These are phyloP conservation scores for Cyberlindnera euphorbiiphila DNA, from an alignment of 805 yeast species.

Conservation along the genomic window DNA sequence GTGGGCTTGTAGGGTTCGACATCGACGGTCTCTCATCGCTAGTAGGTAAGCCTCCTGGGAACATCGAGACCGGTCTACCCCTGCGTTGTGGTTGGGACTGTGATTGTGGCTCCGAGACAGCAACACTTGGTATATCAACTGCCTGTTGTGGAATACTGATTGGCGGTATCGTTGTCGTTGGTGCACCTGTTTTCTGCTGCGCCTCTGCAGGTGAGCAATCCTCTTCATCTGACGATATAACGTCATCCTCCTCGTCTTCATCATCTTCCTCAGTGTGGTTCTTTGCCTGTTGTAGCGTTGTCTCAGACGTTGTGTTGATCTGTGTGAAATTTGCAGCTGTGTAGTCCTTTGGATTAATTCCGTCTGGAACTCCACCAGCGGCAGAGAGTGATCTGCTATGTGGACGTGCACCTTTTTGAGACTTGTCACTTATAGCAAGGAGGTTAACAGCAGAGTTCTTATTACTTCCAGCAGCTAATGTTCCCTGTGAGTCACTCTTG, in stretches of 20 bases:
- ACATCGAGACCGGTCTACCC: constrained; percentile 22
- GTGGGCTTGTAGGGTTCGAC: constrained; percentile 20
- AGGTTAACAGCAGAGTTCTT: constrained; percentile 20
- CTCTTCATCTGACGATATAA: constrained; percentile 9
- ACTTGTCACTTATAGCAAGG: constrained; percentile 16
- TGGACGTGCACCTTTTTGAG: constrained; percentile 23
- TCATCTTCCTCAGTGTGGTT: constrained; percentile 13
- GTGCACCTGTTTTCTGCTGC: neutral
- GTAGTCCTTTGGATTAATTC: constrained; percentile 23
- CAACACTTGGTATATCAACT: constrained; percentile 1
- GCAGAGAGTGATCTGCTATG: constrained; percentile 44
- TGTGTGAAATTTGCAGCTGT: constrained; percentile 2
- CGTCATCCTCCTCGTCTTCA: constrained; percentile 13
- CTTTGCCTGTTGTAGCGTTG: constrained; percentile 10
- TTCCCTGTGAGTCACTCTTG: constrained; percentile 12
- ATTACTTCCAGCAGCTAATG: constrained; percentile 6
- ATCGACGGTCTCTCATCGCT: constrained; percentile 31
- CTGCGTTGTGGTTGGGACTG: neutral
- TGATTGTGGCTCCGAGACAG: neutral
- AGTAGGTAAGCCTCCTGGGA: constrained; percentile 18
- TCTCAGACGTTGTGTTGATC: constrained; percentile 7
- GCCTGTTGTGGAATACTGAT: constrained; percentile 10
- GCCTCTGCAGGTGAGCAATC: constrained; percentile 3
- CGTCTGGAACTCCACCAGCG: constrained; percentile 40
- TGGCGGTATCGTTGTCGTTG: constrained; percentile 5